Evolutionary conservation across 2,329 filamentous ascomycete genomes (phyloP).

Genomic region (Harringtonia aguacate): DNA sequence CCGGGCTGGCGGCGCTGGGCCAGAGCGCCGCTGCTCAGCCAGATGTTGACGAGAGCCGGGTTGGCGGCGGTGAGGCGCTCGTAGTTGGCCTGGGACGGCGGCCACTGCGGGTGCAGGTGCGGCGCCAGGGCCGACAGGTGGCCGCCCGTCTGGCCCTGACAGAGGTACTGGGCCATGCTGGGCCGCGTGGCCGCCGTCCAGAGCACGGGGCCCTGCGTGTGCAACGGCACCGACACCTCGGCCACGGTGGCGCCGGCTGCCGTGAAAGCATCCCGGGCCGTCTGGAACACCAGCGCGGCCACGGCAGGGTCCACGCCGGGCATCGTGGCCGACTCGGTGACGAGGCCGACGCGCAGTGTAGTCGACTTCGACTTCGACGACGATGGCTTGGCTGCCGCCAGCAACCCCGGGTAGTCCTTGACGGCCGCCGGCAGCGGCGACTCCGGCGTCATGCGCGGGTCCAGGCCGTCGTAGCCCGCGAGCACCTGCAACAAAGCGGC

Average conservation of each 20-base stretch:
- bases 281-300: constrained; percentile 21
- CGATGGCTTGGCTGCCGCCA: constrained; percentile 15
- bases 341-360: constrained; percentile 31
- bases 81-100: constrained; percentile 26
- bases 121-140: constrained; percentile 21
- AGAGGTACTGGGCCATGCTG: constrained; percentile 17
- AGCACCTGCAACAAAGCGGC: constrained; percentile 28
- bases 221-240: constrained; percentile 36
- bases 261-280: constrained; percentile 24
- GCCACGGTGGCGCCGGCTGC: constrained; percentile 30
- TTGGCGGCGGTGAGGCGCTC: constrained; percentile 30
- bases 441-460: constrained; percentile 27
- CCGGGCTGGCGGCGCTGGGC: no score
- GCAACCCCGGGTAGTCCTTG: constrained; percentile 19
- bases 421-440: constrained; percentile 23
- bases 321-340: constrained; percentile 32
- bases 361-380: constrained; percentile 18
- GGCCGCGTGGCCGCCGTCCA: constrained; percentile 32
- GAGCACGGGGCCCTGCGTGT: constrained; percentile 31
- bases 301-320: constrained; percentile 27
- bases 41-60: constrained; percentile 31
- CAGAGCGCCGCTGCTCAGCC: constrained; percentile 25
- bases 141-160: constrained; percentile 18
- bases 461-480: constrained; percentile 38
- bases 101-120: constrained; percentile 17